Percentiles rank a stretch among this genome's conserved stretches.
Evolutionary conservation across 2,329 filamentous ascomycete genomes (phyloP).

Genomic region (Tolypocladium cylindrosporum): DNA sequence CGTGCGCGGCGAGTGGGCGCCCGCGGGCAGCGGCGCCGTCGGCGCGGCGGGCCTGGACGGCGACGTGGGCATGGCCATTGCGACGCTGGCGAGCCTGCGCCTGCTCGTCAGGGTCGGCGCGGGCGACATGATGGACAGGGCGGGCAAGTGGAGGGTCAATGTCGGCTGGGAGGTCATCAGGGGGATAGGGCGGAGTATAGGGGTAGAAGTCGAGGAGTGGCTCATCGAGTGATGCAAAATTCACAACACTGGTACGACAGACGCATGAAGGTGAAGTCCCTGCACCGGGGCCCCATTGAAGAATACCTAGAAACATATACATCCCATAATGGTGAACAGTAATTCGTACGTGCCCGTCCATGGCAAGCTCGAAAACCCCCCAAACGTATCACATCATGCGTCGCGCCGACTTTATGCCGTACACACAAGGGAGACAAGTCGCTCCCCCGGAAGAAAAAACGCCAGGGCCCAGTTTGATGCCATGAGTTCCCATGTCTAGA

Average conservation of each 20-base stretch:
- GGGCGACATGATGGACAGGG: constrained; percentile 56
- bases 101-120: constrained; percentile 56
- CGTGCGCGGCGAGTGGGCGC: constrained; percentile 46
- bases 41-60: constrained; percentile 31
- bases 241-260: neutral
- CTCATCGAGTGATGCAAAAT: constrained; percentile 45
- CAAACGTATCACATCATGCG: neutral
- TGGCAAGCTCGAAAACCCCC: neutral
- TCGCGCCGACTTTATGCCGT: neutral
- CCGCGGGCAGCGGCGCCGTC: constrained; percentile 15
- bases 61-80: constrained; percentile 55
- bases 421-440: neutral
- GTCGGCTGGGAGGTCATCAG: constrained; percentile 69
- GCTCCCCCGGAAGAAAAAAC: neutral
- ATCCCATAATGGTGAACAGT: neutral
- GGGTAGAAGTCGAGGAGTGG: constrained; percentile 73
- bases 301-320: neutral
- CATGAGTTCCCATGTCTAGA: neutral
- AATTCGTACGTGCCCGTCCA: neutral
- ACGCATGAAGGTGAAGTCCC: neutral
- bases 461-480: neutral
- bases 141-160: constrained; percentile 67
- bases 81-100: constrained; percentile 62
- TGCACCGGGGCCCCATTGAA: neutral
- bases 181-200: constrained; percentile 60